Evolutionary conservation across 169 alveolate species (phyloP), one percentile per base, ranked within the genome.

Genomic region (Fabrea salina): DNA sequence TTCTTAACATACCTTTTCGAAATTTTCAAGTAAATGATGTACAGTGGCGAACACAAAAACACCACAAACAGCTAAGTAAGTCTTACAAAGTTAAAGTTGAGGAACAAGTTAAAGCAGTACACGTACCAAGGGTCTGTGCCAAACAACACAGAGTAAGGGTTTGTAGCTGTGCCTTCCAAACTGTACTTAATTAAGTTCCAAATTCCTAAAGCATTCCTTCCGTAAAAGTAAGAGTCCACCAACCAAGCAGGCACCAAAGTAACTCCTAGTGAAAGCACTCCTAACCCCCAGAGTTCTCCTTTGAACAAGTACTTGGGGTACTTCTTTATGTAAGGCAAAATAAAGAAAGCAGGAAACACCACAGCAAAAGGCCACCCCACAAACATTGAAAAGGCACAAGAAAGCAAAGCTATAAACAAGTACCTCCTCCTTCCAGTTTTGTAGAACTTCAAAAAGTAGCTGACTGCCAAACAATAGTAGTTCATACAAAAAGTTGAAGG

Each of bases 311-410:
- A 41, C 40, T n/a, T 41, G 8, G 56, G 56, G 44, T 40, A 61
- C 30, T 67, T 2, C 13, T 11, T 7, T 59, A 67, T 2, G 25
- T 43, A 41, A 19, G 61, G 59, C 16, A 67, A 1, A 1, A 67
- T n/a, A 44, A 67, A 67, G 2, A 19, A 56, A 22, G 40, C 57
- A 67, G n/a, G 61, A 44, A 67, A 13, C 13, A 67, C 78, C 0
- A 59, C 78, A 0, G 25, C 56, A 67, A 67, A 67, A 37, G 78
- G 78, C 78, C 78, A 67, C 19, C 61, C 78, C 44, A 67, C 40
- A 44, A 67, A 27, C 59, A 67, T 67, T 41, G 64, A n/a, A n/a
- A 43, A 41, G 19, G 78, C 39, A 39, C 78, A 67, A 16, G 44
- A 13, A 8, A 67, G 44, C 13, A 67, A 19, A n/a, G 67, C 40